A percentile compares a stretch with the other conserved stretches of the same genome.
These are phyloP conservation scores for Epichloe uncinata DNA, from an alignment of 2,329 filamentous ascomycete species.

Conservation along the genomic window DNA sequence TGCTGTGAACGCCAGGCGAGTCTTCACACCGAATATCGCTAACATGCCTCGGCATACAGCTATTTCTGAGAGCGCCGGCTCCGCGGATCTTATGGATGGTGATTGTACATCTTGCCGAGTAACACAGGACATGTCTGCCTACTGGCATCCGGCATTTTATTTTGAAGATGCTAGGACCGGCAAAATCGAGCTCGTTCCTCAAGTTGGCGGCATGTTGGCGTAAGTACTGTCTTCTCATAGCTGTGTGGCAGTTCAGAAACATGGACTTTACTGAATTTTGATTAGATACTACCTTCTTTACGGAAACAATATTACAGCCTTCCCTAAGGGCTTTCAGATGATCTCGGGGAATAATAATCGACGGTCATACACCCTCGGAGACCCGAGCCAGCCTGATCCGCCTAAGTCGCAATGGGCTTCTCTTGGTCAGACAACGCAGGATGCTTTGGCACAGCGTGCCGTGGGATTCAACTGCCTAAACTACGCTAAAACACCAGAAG, in stretches of 20 bases:
- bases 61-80: slow-evolving; percentile 46
- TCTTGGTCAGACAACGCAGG: slow-evolving; percentile 51
- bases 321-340: slow-evolving; percentile 70
- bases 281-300: slow-evolving; percentile 73
- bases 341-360: slow-evolving; percentile 58
- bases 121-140: slow-evolving; percentile 71
- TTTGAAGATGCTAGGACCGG: slow-evolving; percentile 56
- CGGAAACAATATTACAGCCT: slow-evolving; percentile 51
- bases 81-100: slow-evolving; percentile 42
- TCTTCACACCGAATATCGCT: neutral
- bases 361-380: slow-evolving; percentile 56
- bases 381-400: slow-evolving; percentile 50
- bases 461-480: slow-evolving; percentile 93
- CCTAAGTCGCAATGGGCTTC: slow-evolving; percentile 56
- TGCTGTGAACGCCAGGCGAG: neutral
- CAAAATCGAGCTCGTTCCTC: slow-evolving; percentile 52
- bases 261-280: neutral
- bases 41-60: slow-evolving; percentile 28
- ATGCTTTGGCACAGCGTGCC: slow-evolving; percentile 62
- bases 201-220: slow-evolving; percentile 76
- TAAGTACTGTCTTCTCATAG: slow-evolving; percentile 33
- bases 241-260: neutral
- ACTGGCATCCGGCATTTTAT: slow-evolving; percentile 73
- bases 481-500: slow-evolving; percentile 54
- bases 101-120: slow-evolving; percentile 74